Conservation (phyloP, 1,139 yeast species). For the Ashbya aceris region DNA sequence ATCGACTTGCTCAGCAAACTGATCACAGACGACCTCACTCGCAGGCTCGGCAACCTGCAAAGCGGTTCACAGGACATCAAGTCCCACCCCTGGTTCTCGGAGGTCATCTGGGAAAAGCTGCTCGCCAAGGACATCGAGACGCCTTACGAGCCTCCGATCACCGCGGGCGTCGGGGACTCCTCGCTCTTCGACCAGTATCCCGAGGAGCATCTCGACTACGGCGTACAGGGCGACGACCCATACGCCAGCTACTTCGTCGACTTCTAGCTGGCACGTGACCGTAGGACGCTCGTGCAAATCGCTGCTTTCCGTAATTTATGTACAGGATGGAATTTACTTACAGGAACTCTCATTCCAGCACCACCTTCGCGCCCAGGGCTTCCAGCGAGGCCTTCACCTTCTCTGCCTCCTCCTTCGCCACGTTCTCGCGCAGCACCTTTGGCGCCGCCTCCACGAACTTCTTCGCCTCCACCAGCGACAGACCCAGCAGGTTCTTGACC, state of each 20-base stretch:
- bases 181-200: conserved; percentile 92
- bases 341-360: conserved; percentile 54
- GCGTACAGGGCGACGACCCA: conserved; percentile 75
- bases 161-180: conserved; percentile 93
- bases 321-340: conserved; percentile 4
- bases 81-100: conserved; percentile 89
- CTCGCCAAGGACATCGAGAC: conserved; percentile 88
- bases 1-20: conserved; percentile 71
- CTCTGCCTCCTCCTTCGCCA: conserved; percentile 63
- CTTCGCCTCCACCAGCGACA: conserved; percentile 92
- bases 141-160: conserved; percentile 96
- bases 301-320: conserved; percentile 1
- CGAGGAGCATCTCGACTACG: conserved; percentile 88
- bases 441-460: conserved; percentile 98
- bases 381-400: conserved; percentile 86
- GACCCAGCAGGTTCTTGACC: conserved; percentile 82
- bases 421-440: conserved; percentile 59
- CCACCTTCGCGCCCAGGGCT: conserved; percentile 88
- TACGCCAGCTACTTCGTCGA: conserved; percentile 68
- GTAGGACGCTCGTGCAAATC: too few species aligned
- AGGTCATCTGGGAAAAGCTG: conserved; percentile 92
- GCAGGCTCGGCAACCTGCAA: conserved; percentile 84
- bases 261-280: conserved; percentile 35
- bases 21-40: conserved; percentile 83
- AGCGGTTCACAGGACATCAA: conserved; percentile 88